Evolutionary conservation across 2,329 filamentous ascomycete genomes (phyloP).

Genomic region (Microdochium paspali): DNA sequence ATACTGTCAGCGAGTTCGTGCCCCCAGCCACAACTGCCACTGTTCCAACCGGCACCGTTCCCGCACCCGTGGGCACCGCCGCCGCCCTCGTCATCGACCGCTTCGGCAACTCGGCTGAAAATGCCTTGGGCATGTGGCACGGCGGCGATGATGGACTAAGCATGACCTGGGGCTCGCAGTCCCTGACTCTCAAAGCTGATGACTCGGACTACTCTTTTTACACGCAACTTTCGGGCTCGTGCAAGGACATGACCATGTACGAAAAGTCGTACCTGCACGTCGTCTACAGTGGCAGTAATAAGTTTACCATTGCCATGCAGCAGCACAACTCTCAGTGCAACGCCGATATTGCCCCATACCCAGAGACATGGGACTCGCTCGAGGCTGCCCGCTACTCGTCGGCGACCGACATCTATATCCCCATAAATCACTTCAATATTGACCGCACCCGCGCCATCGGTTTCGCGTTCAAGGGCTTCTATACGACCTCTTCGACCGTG

Average conservation of each 20-base stretch:
- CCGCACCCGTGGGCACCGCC: slow-evolving; percentile 36
- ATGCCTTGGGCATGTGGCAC: slow-evolving; percentile 56
- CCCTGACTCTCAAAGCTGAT: slow-evolving; percentile 45
- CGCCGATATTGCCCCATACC: slow-evolving; percentile 44
- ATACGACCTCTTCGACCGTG: slow-evolving; percentile 36
- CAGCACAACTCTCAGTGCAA: slow-evolving; percentile 57
- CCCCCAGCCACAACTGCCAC: slow-evolving; percentile 27
- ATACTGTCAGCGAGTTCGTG: slow-evolving; percentile 36
- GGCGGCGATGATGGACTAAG: slow-evolving; percentile 52
- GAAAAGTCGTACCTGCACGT: slow-evolving; percentile 54
- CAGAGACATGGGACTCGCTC: slow-evolving; percentile 58
- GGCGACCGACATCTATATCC: slow-evolving; percentile 53
- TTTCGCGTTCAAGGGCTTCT: slow-evolving; percentile 57
- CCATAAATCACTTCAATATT: slow-evolving; percentile 56
- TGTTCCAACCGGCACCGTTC: slow-evolving; percentile 34
- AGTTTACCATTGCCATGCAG: slow-evolving; percentile 55
- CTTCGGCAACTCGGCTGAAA: slow-evolving; percentile 41
- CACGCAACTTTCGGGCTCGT: slow-evolving; percentile 45
- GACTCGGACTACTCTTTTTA: slow-evolving; percentile 54
- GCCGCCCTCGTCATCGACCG: slow-evolving; percentile 49
- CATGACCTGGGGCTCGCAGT: slow-evolving; percentile 38
- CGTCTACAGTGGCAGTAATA: slow-evolving; percentile 49
- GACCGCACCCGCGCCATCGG: slow-evolving; percentile 46
- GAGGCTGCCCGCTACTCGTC: slow-evolving; percentile 50
- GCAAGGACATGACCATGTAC: slow-evolving; percentile 45